Base-by-base conservation (phyloP, 345 rosid species). In the Mangifera indica region DNA sequence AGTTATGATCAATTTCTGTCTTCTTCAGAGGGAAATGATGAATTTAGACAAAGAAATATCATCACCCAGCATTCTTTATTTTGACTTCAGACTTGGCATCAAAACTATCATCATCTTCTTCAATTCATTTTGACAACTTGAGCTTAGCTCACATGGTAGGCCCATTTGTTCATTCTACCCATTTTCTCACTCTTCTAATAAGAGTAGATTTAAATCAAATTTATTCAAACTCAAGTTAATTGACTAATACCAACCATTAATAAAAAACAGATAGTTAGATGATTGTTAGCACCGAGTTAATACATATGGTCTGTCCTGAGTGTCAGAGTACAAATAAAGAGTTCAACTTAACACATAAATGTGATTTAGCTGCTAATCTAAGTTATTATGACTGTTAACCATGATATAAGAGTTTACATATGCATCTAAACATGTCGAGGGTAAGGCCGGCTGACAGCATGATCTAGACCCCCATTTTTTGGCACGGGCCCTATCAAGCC, bases 141-240 rank as follows among this genome's bases (percentile, higher is more conserved):
- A 1, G 11, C 65, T n/a, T 44, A 40, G 7, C 32, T 61, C 84
- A 80, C 84, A n/a, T 77, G 84, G 84, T 80, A 56, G 81, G 81
- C 20, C 51, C 72, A 56, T 34, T 58, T 3, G 26, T 29, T 53
- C 51, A 3, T 63, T 49, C 12, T n/a, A 10, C 42, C 42, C 20
- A 11, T 26, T 45, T 53, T 60, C 17, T 34, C 51, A 15, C 42
- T 26, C 44, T 45, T 25, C 21, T 42, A n/a, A n/a, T n/a, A n/a
- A n/a, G n/a, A n/a, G n/a, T n/a, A n/a, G n/a, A n/a, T n/a, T n/a
- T n/a, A n/a, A n/a, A n/a, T n/a, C n/a, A n/a, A n/a, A n/a, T n/a
- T n/a, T n/a, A n/a, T n/a, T n/a, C n/a, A n/a, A n/a, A n/a, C n/a
- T n/a, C n/a, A n/a, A n/a, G n/a, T n/a, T n/a, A n/a, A n/a, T n/a